Conservation (phyloP, 2,329 filamentous ascomycete species). For the Tolypocladium endophyticum region DNA sequence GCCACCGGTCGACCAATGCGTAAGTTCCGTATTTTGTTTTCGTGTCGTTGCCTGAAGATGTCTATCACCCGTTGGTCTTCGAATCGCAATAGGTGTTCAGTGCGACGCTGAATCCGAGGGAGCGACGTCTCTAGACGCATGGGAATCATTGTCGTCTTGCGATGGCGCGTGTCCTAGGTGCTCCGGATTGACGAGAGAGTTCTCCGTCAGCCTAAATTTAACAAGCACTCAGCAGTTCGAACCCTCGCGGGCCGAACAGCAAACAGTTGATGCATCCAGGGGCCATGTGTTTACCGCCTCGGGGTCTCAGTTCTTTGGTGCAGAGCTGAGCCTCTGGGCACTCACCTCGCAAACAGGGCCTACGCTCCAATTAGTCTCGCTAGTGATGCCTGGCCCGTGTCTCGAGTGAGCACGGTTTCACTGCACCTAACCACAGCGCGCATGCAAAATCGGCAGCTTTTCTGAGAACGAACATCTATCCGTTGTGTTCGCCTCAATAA, state of each 20-base stretch:
- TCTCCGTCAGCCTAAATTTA: neutral
- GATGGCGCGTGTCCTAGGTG: neutral
- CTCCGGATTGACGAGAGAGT: neutral
- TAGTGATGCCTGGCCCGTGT: neutral
- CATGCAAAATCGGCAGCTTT: neutral
- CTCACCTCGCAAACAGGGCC: neutral
- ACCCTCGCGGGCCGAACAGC: neutral
- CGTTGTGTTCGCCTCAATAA: neutral
- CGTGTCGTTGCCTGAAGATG: constrained; percentile 5
- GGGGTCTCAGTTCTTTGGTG: neutral
- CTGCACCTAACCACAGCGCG: neutral
- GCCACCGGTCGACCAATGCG: constrained; percentile 66
- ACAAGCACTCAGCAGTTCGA: neutral
- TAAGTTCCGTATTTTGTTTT: constrained; percentile 42
- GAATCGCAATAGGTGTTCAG: neutral
- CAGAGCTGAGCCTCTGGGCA: neutral
- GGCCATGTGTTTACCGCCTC: neutral
- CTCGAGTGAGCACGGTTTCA: neutral
- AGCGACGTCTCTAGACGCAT: neutral
- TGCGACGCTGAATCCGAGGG: neutral
- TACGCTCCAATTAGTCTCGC: neutral
- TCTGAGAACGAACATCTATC: neutral
- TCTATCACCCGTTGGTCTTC: neutral
- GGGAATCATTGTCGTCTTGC: neutral
- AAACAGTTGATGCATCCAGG: neutral